Conservation (phyloP, 1,284 basidiomycete genomes). For the Takashimella tepidaria region DNA sequence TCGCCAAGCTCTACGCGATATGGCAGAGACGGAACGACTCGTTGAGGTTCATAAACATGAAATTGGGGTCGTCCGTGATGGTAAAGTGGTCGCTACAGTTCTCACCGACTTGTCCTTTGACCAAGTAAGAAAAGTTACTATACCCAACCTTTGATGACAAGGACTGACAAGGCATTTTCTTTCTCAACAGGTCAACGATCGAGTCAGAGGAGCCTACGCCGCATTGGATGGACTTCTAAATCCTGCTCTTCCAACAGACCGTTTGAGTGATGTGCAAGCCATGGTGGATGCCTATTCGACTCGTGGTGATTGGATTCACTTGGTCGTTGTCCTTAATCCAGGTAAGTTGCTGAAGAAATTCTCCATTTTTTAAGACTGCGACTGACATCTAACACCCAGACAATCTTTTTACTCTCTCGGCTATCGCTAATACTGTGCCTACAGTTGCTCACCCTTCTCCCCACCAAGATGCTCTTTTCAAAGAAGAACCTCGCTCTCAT, state of each 20-base stretch:
- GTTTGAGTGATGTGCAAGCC: constrained; percentile 16
- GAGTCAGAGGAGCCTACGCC: constrained; percentile 19
- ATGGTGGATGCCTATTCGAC: constrained; percentile 22
- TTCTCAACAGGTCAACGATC: constrained; percentile 8
- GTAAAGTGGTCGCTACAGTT: constrained; percentile 20
- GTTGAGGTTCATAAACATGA: constrained; percentile 28
- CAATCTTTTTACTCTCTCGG: too few species aligned
- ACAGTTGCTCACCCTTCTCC: too few species aligned
- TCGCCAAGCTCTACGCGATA: constrained; percentile 20
- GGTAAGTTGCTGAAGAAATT: too few species aligned
- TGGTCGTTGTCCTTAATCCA: constrained; percentile 19
- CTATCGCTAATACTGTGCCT: too few species aligned
- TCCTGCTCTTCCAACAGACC: constrained; percentile 16
- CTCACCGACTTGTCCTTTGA: constrained; percentile 15
- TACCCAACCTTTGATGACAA: too few species aligned
- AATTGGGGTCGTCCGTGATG: constrained; percentile 24
- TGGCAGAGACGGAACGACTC: constrained; percentile 20
- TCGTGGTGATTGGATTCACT: constrained; percentile 25
- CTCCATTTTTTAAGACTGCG: too few species aligned
- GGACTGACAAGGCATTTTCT: too few species aligned
- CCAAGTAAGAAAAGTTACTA: too few species aligned
- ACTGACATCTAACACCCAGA: too few species aligned
- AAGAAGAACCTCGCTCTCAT: too few species aligned
- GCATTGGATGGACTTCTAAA: constrained; percentile 27
- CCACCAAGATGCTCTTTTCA: too few species aligned